phyloP scores from a whole-genome alignment of 768 basidiomycete genomes.

The Leccinum rimulosum region DNA sequence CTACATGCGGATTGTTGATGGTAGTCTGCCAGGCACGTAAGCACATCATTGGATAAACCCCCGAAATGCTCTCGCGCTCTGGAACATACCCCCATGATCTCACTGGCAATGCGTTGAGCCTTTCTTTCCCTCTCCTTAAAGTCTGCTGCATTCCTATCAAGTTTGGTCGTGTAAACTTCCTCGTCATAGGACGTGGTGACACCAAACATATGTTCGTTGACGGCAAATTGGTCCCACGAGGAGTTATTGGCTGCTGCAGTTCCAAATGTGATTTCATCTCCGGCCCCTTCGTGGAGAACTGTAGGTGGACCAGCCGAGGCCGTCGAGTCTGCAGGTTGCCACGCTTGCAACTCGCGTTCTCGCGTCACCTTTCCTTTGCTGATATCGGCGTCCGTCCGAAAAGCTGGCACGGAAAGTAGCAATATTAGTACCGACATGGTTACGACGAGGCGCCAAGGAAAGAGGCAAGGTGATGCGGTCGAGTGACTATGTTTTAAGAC shows the following conservation, averaged over 20 bases:
- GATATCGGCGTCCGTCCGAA: constrained; percentile 83
- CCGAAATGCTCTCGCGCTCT: neutral
- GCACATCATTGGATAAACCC: constrained; percentile 7
- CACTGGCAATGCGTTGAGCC: constrained; percentile 85
- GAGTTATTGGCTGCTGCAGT: constrained; percentile 41
- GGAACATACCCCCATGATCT: constrained; percentile 77
- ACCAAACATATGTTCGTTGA: constrained; percentile 91
- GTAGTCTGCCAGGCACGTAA: constrained; percentile 42
- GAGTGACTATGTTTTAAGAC: constrained; percentile 26
- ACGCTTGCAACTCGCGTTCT: constrained; percentile 80
- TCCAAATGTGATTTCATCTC: constrained; percentile 74
- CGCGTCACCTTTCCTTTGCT: constrained; percentile 51
- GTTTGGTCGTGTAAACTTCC: constrained; percentile 90
- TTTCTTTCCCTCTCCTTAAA: constrained; percentile 86
- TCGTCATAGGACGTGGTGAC: constrained; percentile 91
- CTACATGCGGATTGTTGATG: constrained; percentile 78
- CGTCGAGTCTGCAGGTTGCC: constrained; percentile 50
- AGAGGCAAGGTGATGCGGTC: neutral
- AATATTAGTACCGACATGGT: constrained; percentile 13
- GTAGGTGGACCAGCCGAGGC: constrained; percentile 27
- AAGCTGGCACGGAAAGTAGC: constrained; percentile 44
- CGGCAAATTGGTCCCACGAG: constrained; percentile 91
- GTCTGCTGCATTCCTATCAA: constrained; percentile 81
- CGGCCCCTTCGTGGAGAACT: constrained; percentile 30
- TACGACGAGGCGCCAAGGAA: neutral